phyloP scores from a whole-genome alignment of 2,329 filamentous ascomycete genomes.

The Raffaelea ambrosiae region DNA sequence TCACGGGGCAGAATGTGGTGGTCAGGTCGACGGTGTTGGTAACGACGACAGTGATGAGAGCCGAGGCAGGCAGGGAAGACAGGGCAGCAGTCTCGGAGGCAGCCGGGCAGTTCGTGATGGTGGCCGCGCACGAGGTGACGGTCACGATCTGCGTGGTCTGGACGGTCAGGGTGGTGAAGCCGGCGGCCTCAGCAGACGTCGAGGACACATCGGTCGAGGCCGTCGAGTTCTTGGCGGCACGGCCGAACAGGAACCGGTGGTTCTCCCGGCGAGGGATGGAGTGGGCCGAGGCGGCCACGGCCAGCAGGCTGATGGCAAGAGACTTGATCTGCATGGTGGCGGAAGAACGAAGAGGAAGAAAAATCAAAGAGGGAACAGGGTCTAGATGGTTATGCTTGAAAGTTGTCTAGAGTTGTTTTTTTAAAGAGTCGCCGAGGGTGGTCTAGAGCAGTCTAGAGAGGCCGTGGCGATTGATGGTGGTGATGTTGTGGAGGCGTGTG shows the following conservation, averaged over 20 bases:
- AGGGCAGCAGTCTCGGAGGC: conserved; percentile 27
- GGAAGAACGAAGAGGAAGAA: no score
- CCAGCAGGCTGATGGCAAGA: conserved; percentile 34
- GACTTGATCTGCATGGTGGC: conserved; percentile 40
- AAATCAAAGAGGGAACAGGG: no score
- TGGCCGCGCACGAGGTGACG: conserved; percentile 14
- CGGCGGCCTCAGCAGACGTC: not conserved
- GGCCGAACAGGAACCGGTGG: conserved; percentile 22
- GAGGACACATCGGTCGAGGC: not conserved
- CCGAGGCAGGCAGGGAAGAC: conserved; percentile 19
- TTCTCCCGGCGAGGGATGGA: conserved; percentile 25
- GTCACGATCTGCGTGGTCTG: conserved; percentile 31
- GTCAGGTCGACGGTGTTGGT: conserved; percentile 29
- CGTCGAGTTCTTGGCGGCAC: conserved; percentile 6
- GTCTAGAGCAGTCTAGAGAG: not conserved
- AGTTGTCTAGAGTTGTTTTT: no score
- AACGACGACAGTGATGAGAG: conserved; percentile 23
- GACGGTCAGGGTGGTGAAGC: conserved; percentile 29
- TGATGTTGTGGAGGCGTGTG: not conserved
- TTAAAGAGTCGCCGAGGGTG: no score
- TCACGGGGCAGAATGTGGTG: conserved; percentile 32
- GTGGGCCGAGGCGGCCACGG: conserved; percentile 32
- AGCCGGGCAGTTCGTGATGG: conserved; percentile 15
- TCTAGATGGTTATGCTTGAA: no score
- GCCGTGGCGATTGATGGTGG: not conserved